Evolutionary conservation across 176 grass and related monocot species (phyloP).

Genomic region (Carex myosuroides): DNA sequence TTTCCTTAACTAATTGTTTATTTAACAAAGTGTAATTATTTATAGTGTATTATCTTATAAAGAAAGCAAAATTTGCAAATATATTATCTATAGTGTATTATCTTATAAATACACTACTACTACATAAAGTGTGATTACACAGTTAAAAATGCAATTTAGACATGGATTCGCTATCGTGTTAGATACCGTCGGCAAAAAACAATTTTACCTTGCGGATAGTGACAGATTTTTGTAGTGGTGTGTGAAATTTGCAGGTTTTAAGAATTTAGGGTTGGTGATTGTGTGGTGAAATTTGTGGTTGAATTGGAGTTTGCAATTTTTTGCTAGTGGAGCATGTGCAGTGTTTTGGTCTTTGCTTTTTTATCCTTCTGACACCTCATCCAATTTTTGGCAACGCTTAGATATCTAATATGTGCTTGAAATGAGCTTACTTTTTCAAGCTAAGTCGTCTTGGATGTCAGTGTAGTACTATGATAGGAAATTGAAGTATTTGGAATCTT

Average conservation of each 20-base stretch:
- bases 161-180: too few species aligned
- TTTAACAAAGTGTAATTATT: not conserved
- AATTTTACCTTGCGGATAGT: too few species aligned
- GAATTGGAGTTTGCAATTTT: not conserved
- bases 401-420: too few species aligned
- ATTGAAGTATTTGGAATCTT: too few species aligned
- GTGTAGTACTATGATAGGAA: too few species aligned
- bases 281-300: not conserved
- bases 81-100: too few species aligned
- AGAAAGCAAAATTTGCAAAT: too few species aligned
- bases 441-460: too few species aligned
- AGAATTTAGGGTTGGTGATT: slow-evolving; percentile 15
- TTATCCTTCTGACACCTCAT: not conserved
- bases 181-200: too few species aligned
- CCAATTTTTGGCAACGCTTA: not conserved
- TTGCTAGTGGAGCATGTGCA: slow-evolving; percentile 18
- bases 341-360: not conserved
- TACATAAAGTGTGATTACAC: too few species aligned
- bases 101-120: too few species aligned
- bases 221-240: not conserved
- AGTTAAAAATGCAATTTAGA: too few species aligned
- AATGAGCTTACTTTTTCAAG: not conserved
- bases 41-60: not conserved
- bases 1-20: not conserved
- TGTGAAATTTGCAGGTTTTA: not conserved